Evolutionary conservation across 768 basidiomycete species (phyloP).

Genomic region (Rossbeevera mucosa): DNA sequence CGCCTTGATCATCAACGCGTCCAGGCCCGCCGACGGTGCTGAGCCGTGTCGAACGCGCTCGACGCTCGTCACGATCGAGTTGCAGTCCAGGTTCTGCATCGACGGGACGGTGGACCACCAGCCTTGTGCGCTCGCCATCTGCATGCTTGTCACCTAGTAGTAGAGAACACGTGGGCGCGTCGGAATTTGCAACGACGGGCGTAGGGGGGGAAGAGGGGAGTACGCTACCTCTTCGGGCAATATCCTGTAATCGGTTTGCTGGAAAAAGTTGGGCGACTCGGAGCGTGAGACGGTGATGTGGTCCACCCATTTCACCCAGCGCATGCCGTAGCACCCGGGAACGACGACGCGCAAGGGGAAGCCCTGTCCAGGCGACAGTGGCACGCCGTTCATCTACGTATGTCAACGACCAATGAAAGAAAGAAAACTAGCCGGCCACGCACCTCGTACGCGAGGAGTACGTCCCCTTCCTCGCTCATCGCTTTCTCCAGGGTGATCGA

Average conservation of each 20-base stretch:
- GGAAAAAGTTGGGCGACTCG: conserved; percentile 68
- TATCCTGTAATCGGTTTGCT: conserved; percentile 68
- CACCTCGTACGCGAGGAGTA: conserved; percentile 57
- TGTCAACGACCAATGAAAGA: too few relatives aligned
- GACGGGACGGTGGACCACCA: conserved; percentile 55
- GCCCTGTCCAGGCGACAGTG: conserved; percentile 56
- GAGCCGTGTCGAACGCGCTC: conserved; percentile 2
- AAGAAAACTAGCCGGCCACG: too few relatives aligned
- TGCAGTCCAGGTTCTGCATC: conserved; percentile 56
- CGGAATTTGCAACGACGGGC: not conserved
- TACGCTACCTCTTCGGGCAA: conserved; percentile 45
- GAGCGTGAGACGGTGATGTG: conserved; percentile 46
- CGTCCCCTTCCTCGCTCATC: conserved; percentile 42
- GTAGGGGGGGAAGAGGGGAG: not conserved
- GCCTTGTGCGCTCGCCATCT: conserved; percentile 20
- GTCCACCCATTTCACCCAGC: conserved; percentile 77
- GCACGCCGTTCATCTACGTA: conserved; percentile 61
- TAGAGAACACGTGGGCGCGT: not conserved
- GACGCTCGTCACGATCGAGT: conserved; percentile 49
- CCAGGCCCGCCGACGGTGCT: conserved; percentile 6
- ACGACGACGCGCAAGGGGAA: conserved; percentile 64
- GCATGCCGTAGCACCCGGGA: conserved; percentile 63
- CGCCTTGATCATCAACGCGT: conserved; percentile 28
- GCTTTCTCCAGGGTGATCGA: conserved; percentile 56
- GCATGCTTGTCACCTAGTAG: conserved; percentile 23